Evolutionary conservation across 208 protist species (phyloP).

Genomic region (Lotmaria passim): DNA sequence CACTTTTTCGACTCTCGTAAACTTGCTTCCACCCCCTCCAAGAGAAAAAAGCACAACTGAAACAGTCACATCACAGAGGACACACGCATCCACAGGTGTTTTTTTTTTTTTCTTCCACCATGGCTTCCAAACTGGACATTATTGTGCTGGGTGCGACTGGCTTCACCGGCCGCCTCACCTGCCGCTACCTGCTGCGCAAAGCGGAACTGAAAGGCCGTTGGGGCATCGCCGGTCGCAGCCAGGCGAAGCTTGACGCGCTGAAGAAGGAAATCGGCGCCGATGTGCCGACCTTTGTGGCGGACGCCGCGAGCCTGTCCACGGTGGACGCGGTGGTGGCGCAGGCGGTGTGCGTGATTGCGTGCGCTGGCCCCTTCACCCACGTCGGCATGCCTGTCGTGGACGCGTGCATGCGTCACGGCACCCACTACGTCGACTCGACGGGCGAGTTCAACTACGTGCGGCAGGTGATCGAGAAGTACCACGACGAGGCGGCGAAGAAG

Average conservation of each 20-base stretch:
- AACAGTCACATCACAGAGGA: too few species aligned
- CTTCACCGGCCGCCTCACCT: slow-evolving; percentile 82
- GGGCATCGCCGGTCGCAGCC: slow-evolving; percentile 82
- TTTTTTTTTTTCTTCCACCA: not conserved
- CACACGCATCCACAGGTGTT: not conserved
- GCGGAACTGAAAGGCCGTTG: slow-evolving; percentile 36
- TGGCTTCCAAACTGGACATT: slow-evolving; percentile 62
- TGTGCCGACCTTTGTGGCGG: slow-evolving; percentile 52
- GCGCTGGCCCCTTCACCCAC: slow-evolving; percentile 83
- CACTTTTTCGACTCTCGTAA: too few species aligned
- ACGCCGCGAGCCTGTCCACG: slow-evolving; percentile 48
- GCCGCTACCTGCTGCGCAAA: slow-evolving; percentile 63
- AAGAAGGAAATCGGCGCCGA: slow-evolving; percentile 54
- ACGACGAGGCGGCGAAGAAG: slow-evolving; percentile 67
- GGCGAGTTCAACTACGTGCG: slow-evolving; percentile 89
- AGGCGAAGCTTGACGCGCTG: slow-evolving; percentile 60
- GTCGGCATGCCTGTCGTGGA: slow-evolving; percentile 89
- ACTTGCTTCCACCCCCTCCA: too few species aligned
- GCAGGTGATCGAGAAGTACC: slow-evolving; percentile 61
- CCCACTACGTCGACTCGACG: slow-evolving; percentile 93
- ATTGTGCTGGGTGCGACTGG: slow-evolving; percentile 87
- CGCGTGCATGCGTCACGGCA: slow-evolving; percentile 76
- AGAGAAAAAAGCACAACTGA: too few species aligned
- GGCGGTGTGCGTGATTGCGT: slow-evolving; percentile 68
- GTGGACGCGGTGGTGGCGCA: slow-evolving; percentile 56